A percentile compares a stretch with the other conserved stretches of the same genome.
Evolutionary conservation across 805 yeast genomes (phyloP).

Genomic region (Wickerhamiella bombiphila): DNA sequence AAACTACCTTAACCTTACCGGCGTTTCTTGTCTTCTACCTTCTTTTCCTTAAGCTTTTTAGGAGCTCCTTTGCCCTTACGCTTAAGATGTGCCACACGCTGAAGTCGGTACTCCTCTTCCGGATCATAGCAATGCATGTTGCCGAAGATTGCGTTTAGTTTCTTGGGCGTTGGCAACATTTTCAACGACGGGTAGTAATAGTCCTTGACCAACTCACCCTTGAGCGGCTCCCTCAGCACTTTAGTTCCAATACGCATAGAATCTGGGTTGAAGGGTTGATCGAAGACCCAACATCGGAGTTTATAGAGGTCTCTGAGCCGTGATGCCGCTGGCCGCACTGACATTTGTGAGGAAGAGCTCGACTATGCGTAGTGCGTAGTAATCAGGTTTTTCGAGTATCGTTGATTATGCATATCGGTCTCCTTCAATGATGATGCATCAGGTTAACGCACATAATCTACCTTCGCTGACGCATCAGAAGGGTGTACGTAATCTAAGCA

Average conservation of each 20-base stretch:
- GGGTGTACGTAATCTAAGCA: too few relatives aligned
- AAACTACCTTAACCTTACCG: too few relatives aligned
- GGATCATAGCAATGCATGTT: constrained; percentile 18
- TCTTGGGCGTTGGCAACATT: constrained; percentile 15
- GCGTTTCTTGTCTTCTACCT: constrained; percentile 15
- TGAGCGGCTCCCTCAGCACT: constrained; percentile 22
- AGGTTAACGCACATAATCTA: too few relatives aligned
- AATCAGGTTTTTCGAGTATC: too few relatives aligned
- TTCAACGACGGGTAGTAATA: constrained; percentile 22
- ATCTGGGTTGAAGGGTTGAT: constrained; percentile 23
- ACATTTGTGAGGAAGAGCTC: too few relatives aligned
- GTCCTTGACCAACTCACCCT: constrained; percentile 22
- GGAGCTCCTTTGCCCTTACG: constrained; percentile 23
- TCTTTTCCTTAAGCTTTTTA: constrained; percentile 20
- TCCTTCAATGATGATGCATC: too few relatives aligned
- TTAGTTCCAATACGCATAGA: constrained; percentile 22
- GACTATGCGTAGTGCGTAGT: too few relatives aligned
- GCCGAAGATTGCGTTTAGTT: constrained; percentile 13
- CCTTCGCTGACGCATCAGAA: too few relatives aligned
- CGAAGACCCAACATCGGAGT: constrained; percentile 22
- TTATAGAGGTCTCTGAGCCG: constrained; percentile 19
- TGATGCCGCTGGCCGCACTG: constrained; percentile 2
- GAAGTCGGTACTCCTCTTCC: constrained; percentile 15
- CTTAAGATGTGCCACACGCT: constrained; percentile 16
- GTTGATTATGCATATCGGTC: too few relatives aligned